Conservation (phyloP, 352 stramenopile genomes). For the Pythium rhizo-oryzae region DNA sequence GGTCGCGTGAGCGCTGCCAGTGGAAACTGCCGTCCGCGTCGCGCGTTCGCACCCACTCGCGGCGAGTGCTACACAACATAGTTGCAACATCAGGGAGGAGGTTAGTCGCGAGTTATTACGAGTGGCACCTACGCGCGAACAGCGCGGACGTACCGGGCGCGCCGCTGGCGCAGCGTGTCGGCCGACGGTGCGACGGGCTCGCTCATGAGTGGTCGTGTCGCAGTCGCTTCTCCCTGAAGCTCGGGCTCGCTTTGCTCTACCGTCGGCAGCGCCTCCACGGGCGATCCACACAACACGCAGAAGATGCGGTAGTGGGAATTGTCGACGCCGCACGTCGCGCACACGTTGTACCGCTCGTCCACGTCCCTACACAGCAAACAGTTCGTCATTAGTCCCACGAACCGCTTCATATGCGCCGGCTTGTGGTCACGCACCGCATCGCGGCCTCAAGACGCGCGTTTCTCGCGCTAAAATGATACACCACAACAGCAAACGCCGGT, state of each 20-base stretch:
- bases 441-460: slow-evolving; percentile 11
- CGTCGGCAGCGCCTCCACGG: not conserved
- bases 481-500: no score
- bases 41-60: not conserved
- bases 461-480: not conserved
- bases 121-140: no score
- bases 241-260: not conserved
- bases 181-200: not conserved
- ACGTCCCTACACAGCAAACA: slow-evolving; percentile 3
- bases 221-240: not conserved
- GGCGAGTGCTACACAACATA: not conserved
- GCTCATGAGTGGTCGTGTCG: not conserved
- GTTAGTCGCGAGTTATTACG: not conserved
- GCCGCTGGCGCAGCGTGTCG: slow-evolving; percentile 4
- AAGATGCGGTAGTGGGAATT: slow-evolving; percentile 18
- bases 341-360: slow-evolving; percentile 18
- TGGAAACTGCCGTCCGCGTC: not conserved
- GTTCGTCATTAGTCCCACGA: not conserved
- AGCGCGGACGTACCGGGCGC: slow-evolving; percentile 6
- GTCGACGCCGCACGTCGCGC: slow-evolving; percentile 15
- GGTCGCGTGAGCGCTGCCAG: not conserved
- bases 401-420: not conserved
- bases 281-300: slow-evolving; percentile 11
- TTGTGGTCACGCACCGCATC: slow-evolving; percentile 13
- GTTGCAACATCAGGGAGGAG: not conserved